phyloP scores from a whole-genome alignment of 1,284 basidiomycete genomes.

The Volvariella surrecta region DNA sequence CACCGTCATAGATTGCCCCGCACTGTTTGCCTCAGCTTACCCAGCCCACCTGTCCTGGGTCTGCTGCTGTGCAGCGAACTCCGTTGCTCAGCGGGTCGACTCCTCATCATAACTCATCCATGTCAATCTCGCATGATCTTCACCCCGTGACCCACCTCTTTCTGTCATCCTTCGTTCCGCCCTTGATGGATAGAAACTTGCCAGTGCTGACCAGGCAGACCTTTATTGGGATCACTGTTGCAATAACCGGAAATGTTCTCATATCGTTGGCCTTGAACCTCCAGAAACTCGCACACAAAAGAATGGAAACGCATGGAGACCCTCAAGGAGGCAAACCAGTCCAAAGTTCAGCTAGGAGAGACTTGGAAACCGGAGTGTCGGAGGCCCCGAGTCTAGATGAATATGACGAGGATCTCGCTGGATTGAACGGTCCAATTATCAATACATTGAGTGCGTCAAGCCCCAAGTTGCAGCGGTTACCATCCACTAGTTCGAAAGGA shows the following conservation, averaged over 20 bases:
- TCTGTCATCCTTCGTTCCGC: slow-evolving; percentile 1
- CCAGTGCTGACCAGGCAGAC: slow-evolving; percentile 53
- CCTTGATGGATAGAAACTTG: slow-evolving; percentile 8
- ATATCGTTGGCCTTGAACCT: slow-evolving; percentile 87
- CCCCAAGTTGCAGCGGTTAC: slow-evolving; percentile 16
- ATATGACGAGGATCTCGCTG: slow-evolving; percentile 18
- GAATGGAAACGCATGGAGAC: slow-evolving; percentile 44
- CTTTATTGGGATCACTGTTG: slow-evolving; percentile 77
- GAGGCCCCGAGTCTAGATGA: slow-evolving; percentile 19
- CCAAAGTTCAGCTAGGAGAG: background rate
- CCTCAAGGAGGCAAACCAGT: background rate
- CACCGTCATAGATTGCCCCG: too few relatives aligned
- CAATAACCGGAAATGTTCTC: slow-evolving; percentile 80
- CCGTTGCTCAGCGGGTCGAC: background rate
- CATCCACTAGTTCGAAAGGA: slow-evolving; percentile 12
- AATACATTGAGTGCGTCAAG: slow-evolving; percentile 6
- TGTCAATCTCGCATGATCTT: slow-evolving; percentile 1
- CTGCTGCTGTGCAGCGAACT: background rate
- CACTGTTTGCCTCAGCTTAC: background rate
- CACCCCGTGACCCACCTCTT: background rate
- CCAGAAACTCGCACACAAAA: slow-evolving; percentile 86
- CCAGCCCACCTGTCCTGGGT: background rate
- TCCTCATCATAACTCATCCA: slow-evolving; percentile 1
- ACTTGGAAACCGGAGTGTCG: slow-evolving; percentile 7
- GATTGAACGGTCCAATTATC: slow-evolving; percentile 9